Base-by-base conservation (phyloP, 441 rosid genomes). In the Pelargonium myrrhifolium region DNA sequence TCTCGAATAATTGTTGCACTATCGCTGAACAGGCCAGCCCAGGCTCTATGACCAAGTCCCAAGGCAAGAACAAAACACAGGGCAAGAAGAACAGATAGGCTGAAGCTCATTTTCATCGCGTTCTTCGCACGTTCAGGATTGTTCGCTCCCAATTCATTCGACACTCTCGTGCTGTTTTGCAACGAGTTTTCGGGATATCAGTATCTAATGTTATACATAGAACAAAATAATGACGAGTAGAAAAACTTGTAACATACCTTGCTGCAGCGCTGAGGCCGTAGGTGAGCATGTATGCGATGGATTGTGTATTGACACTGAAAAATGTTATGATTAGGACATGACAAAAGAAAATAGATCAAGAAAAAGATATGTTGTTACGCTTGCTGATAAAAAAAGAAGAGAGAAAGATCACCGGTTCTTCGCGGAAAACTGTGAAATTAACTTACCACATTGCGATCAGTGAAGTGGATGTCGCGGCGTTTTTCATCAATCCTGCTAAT, bases 71-170 rank as follows among this genome's bases (percentile, higher is more conserved):
- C 85, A 67, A 79, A 21, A 0, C 47, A 20, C 0, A 87, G 60
- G 9, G 85, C 88, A 64, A 89, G 86, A 9, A 79, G 64, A 43
- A 86, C 21, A 9, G 90, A 83, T 63, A 91, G 77, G 77, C 80
- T 77, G 14, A 91, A 67, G 14, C 89, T 75, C 68, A 84, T 82
- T 0, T 6, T 51, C 85, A 84, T 80, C n/a, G 93, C 97, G 10
- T 71, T 78, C 77, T 83, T 93, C 18, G 95, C 98, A 31, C 73
- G 51, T 12, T 64, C 63, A 1, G 83, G 65, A 45, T 82, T 80
- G 65, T 83, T 82, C 1, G 92, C 90, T 70, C 95, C 95, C 70
- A 93, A 71, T 65, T 89, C 96, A 65, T 89, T 93, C 0, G 94
- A 89, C 65, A 90, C 92, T 69, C 95, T 83, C n/a, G n/a, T n/a